Base-by-base conservation (phyloP, 148 eudicot species). In the Arctostaphylos glauca region DNA sequence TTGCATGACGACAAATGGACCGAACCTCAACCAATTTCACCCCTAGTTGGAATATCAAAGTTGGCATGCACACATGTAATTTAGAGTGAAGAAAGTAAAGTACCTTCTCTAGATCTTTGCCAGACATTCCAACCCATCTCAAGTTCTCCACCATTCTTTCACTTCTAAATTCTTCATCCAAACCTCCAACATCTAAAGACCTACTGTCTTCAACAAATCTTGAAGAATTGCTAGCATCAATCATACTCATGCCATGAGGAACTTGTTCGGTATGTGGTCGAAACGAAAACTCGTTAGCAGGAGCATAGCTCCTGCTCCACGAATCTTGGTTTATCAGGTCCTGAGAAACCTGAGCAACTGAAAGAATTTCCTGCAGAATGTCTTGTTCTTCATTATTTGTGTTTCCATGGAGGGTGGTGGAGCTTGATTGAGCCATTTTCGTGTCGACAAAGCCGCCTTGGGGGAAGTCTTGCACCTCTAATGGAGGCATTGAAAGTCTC, bases 291-390 rank as follows among this genome's bases (percentile, higher is more conserved):
- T 87, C 90, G 38, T 87, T 87, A 8, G 3, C 56, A n/a, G 79
- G 80, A 47, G 86, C 85, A 77, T 81, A 83, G 62, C 86, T 86
- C n/a, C 54, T 21, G 23, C 76, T 81, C 87, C 85, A 87, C 19
- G 84, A 12, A 23, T 86, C 82, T 56, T 91, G 84, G 76, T 82
- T 87, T 5, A 82, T 82, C 48, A 84, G 78, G 44, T 87, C 89
- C 47, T 88, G 90, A 82, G 92, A 91, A 14, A 86, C 89, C 84
- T 93, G 97, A 86, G 97, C 94, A 25, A 95, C 92, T 0, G 95
- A 92, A 67, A 95, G 89, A 76, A 91, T 95, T 73, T 91, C 92
- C 70, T 90, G 91, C 47, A 87, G 79, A 5, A 89, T 88, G 84
- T 92, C 91, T 13, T 84, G 88, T n/a, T 47, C 77, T 16, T 79